Conservation (phyloP, 257 asterid species). For the Solanum medicagineum region DNA sequence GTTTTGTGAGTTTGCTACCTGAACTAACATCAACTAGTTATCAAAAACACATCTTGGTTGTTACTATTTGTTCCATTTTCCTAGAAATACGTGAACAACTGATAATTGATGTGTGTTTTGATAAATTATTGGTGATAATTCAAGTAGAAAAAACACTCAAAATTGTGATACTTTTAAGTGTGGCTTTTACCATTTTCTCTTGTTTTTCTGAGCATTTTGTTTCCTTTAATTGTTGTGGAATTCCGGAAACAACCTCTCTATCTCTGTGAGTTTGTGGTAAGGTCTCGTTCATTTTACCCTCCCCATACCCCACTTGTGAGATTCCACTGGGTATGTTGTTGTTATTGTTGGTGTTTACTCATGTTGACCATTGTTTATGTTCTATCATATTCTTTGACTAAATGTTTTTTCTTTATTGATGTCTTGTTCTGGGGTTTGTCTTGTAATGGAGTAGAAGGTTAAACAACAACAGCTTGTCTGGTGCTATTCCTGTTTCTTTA, state of each 20-base stretch:
- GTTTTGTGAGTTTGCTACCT: background rate
- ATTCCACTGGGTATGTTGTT: no score
- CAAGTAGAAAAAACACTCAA: background rate
- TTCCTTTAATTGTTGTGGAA: background rate
- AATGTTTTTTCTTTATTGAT: background rate
- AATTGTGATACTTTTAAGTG: background rate
- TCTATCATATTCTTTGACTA: conserved; percentile 22
- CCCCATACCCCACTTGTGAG: no score
- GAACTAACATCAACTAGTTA: background rate
- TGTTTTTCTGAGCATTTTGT: background rate
- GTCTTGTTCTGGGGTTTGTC: conserved; percentile 32
- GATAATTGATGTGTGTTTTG: background rate
- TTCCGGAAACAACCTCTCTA: no score
- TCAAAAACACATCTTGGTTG: no score
- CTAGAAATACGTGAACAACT: no score
- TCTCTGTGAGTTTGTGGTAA: no score
- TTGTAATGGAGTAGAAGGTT: conserved; percentile 68
- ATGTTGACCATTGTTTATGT: background rate
- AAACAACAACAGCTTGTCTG: conserved; percentile 90
- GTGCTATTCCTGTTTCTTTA: conserved; percentile 65
- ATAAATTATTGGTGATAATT: background rate
- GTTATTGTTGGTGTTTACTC: background rate
- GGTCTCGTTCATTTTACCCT: no score
- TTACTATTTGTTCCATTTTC: no score
- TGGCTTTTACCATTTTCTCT: background rate